Percentiles rank a stretch among this genome's conserved stretches.
Evolutionary conservation across 2,329 filamentous ascomycete species (phyloP).

Genomic region (Penicillium sumatraense): DNA sequence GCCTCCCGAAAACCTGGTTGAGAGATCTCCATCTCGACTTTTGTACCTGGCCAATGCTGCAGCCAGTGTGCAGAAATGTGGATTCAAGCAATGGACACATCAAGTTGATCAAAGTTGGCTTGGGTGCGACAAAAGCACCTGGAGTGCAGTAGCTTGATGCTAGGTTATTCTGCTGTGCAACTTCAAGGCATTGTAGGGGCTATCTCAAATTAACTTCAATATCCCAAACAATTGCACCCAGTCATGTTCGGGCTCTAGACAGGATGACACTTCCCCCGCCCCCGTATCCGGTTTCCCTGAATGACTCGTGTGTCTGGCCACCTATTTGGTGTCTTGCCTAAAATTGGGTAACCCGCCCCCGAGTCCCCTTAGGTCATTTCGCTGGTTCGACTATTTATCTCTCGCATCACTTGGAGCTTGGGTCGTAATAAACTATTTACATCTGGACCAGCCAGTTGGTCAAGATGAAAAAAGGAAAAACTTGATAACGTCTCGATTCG

Average conservation of each 20-base stretch:
- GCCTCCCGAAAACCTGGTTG: neutral
- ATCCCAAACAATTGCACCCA: neutral
- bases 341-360: neutral
- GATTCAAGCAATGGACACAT: neutral
- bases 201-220: slow-evolving; percentile 4
- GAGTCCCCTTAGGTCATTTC: neutral
- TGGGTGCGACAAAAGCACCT: neutral
- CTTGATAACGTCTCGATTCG: neutral
- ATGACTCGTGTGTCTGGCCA: neutral
- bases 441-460: neutral
- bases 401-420: neutral
- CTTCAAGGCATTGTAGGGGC: neutral
- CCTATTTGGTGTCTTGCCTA: neutral
- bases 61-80: neutral
- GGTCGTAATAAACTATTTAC: neutral
- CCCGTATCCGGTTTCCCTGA: neutral
- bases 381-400: neutral
- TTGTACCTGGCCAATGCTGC: neutral
- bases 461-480: neutral
- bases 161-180: neutral
- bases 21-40: neutral
- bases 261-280: neutral
- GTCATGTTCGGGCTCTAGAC: neutral
- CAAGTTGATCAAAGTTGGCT: neutral
- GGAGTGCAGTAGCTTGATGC: neutral